Conservation (phyloP, 2,329 filamentous ascomycete genomes). For the Xylariaceae sp. region DNA sequence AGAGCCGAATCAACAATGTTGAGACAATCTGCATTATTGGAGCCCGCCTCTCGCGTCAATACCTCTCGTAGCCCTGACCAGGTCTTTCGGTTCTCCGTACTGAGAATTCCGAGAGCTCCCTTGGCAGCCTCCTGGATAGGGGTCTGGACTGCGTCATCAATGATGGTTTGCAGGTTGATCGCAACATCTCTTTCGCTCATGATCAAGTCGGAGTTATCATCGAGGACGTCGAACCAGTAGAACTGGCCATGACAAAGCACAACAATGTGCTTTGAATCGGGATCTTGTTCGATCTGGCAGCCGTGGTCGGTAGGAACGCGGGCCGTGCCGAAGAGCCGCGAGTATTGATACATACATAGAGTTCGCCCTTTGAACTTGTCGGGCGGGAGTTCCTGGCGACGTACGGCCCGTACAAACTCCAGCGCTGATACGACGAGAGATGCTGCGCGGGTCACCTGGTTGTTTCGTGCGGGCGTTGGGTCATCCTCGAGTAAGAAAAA, state of each 20-base stretch:
- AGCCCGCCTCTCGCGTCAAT: constrained; percentile 75
- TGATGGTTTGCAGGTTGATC: constrained; percentile 84
- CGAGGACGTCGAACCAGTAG: constrained; percentile 98
- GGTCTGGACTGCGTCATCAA: constrained; percentile 82
- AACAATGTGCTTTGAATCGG: constrained; percentile 86
- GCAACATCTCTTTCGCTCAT: constrained; percentile 95
- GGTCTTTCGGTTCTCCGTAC: constrained; percentile 91
- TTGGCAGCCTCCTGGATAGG: constrained; percentile 95
- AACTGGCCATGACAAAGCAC: constrained; percentile 93
- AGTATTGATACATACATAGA: constrained; percentile 98
- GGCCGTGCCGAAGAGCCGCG: constrained; percentile 88
- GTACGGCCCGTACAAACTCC: constrained; percentile 86
- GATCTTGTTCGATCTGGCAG: constrained; percentile 93
- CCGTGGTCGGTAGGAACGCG: constrained; percentile 90
- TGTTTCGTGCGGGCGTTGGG: constrained; percentile 90
- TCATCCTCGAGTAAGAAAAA: constrained; percentile 98
- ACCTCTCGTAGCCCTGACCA: constrained; percentile 92
- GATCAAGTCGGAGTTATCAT: constrained; percentile 89
- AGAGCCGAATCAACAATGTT: constrained; percentile 91
- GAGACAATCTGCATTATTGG: constrained; percentile 95
- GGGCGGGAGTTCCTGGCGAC: constrained; percentile 86
- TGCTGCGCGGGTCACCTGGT: constrained; percentile 90
- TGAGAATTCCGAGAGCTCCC: constrained; percentile 84
- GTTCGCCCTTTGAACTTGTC: constrained; percentile 80
- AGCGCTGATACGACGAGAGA: constrained; percentile 86